A percentile compares a stretch with the other conserved stretches of the same genome.
Conservation (phyloP, 441 rosid species). For the Corymbia calophylla region DNA sequence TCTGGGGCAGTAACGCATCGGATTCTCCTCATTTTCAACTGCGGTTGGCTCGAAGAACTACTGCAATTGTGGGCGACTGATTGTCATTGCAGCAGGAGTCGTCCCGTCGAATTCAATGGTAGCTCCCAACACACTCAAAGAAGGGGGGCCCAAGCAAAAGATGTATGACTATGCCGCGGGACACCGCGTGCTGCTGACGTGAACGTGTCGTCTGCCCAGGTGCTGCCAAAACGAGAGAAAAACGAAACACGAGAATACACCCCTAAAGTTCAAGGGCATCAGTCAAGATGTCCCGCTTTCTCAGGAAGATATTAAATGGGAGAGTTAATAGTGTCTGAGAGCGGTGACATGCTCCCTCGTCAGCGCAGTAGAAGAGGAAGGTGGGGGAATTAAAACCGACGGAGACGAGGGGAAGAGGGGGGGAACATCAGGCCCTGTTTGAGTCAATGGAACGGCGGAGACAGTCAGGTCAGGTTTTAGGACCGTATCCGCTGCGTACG, state of each 20-base stretch:
- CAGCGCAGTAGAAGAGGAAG: neutral
- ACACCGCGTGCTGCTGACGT: neutral
- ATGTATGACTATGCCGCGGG: neutral
- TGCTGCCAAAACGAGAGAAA: neutral
- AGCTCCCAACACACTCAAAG: neutral
- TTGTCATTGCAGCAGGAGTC: neutral
- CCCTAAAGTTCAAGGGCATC: neutral
- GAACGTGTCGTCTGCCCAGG: neutral
- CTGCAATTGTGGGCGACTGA: neutral
- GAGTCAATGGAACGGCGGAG: neutral
- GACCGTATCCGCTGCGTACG: neutral
- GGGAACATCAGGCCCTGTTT: neutral
- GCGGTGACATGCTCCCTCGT: neutral
- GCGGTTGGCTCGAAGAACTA: neutral
- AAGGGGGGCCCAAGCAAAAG: neutral
- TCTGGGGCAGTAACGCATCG: neutral
- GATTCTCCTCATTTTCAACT: neutral
- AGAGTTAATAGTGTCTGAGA: neutral
- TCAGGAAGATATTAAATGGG: neutral
- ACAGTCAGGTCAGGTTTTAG: neutral
- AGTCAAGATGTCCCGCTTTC: neutral
- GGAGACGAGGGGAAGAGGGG: neutral
- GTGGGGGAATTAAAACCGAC: neutral
- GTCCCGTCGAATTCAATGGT: neutral
- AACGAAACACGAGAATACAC: neutral